Evolutionary conservation across 1,139 yeast species (phyloP), one percentile per base, ranked within the genome.

Genomic region (Kazachstania sp.): DNA sequence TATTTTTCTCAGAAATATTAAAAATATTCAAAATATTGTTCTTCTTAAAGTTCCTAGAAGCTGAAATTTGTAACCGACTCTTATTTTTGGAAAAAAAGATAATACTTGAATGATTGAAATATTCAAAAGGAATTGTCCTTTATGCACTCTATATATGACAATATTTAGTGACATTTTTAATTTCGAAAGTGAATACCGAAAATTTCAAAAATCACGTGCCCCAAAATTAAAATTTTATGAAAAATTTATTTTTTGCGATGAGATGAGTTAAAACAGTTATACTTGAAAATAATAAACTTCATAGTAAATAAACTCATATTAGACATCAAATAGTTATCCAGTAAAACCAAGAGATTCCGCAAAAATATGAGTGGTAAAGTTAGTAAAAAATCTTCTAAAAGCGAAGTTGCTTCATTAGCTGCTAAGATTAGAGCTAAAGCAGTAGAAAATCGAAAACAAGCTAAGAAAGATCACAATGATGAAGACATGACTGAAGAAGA

Each of bases 391-490:
- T 56, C 41, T 12, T 47, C 44, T 32, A 46, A 41, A 0, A 53
- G 58, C 19, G 67, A 66, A 44, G 50, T 61, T 18, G 44, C 58
- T 20, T 60, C 67, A 1, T 54, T 70, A 20, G 72, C 71, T 7
- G 69, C 66, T 54, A 79, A 74, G 62, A 77, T 78, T 57, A 78
- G 74, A 63, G 71, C 69, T 50, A 78, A 77, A 51, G 83, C 84
- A 0, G 61, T 74, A 46, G 64, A 60, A 53, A 59, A 61, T 37
- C 63, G 61, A 46, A 51, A 57, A 49, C 51, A 51, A 35, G 15
- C 48, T 34, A 39, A 45, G 37, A 46, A 43, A 36, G 47, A 50
- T n/a, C 44, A 46, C 31, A 53, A 55, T 19, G 53, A 49, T 11
- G 44, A 46, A 41, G 47, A 45, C n/a, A 42, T 47, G 20, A 47